A percentile compares a stretch with the other conserved stretches of the same genome.
phyloP scores from a whole-genome alignment of 2,329 filamentous ascomycete genomes.

The Clathrospora elynae region DNA sequence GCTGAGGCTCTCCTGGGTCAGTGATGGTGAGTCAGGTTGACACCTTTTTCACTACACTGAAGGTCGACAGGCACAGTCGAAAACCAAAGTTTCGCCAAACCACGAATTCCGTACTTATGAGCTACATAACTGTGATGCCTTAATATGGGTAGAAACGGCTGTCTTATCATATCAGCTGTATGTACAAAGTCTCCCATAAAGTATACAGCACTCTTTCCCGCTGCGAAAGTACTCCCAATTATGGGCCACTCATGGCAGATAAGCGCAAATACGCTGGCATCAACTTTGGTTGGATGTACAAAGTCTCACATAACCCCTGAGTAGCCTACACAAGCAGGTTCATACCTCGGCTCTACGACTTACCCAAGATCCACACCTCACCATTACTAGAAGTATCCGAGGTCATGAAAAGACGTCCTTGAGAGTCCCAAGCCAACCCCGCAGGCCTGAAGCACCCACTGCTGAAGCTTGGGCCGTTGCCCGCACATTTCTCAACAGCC shows the following conservation, averaged over 20 bases:
- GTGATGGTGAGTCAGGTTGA: too few relatives aligned
- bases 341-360: slow-evolving; percentile 22
- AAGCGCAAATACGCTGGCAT: too few relatives aligned
- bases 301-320: not conserved
- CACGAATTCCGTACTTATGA: too few relatives aligned
- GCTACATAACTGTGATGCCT: not conserved
- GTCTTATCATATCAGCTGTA: not conserved
- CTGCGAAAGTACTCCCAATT: too few relatives aligned
- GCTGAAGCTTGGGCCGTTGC: slow-evolving; percentile 38
- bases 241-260: too few relatives aligned
- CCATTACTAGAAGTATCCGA: slow-evolving; percentile 32
- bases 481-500: slow-evolving; percentile 59
- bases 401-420: slow-evolving; percentile 64
- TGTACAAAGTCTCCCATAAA: not conserved
- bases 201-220: too few relatives aligned
- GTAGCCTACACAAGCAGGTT: not conserved
- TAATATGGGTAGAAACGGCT: not conserved
- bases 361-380: slow-evolving; percentile 41
- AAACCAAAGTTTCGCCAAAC: not conserved
- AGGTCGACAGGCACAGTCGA: too few relatives aligned
- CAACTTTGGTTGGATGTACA: not conserved
- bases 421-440: slow-evolving; percentile 56
- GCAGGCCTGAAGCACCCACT: slow-evolving; percentile 65
- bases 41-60: too few relatives aligned
- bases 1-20: too few relatives aligned